Evolutionary conservation across 2,329 filamentous ascomycete species (phyloP).

Genomic region (Paraphaeosphaeria minitans): DNA sequence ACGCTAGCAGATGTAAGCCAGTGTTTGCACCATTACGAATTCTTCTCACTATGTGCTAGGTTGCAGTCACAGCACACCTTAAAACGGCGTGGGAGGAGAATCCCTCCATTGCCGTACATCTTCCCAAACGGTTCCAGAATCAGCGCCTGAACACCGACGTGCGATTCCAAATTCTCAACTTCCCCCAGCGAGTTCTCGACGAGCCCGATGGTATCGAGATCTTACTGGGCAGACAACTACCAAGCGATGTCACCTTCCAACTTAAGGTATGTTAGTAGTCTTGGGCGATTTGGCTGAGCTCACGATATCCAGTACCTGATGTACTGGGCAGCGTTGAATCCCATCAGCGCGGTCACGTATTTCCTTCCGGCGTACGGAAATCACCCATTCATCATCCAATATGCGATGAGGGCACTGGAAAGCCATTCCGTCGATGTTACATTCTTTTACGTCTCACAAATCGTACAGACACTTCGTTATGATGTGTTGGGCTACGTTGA

Average conservation of each 20-base stretch:
- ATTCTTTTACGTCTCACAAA: constrained; percentile 98
- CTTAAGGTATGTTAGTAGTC: constrained; percentile 66
- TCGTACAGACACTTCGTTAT: constrained; percentile 93
- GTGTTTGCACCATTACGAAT: neutral
- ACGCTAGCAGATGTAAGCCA: constrained; percentile 46
- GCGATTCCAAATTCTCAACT: constrained; percentile 78
- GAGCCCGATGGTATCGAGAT: constrained; percentile 84
- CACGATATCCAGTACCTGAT: constrained; percentile 70
- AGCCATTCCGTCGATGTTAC: constrained; percentile 95
- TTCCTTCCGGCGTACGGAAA: constrained; percentile 91
- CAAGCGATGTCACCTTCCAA: constrained; percentile 79
- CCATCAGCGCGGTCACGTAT: constrained; percentile 89
- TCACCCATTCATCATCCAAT: constrained; percentile 92
- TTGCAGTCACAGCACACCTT: constrained; percentile 67
- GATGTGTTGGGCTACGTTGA: constrained; percentile 94
- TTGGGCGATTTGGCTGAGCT: constrained; percentile 9
- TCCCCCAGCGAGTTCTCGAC: constrained; percentile 79
- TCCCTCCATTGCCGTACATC: constrained; percentile 84
- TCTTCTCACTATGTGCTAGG: constrained; percentile 45
- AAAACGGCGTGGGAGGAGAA: constrained; percentile 86
- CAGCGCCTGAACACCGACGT: constrained; percentile 75
- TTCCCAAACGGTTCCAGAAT: constrained; percentile 79
- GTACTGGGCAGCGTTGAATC: constrained; percentile 92
- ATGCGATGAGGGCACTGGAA: constrained; percentile 93
- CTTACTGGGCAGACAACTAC: constrained; percentile 76